Percentiles rank a stretch among this genome's conserved stretches.
phyloP scores from a whole-genome alignment of 805 yeast genomes.

The Danielia reshetovae region DNA sequence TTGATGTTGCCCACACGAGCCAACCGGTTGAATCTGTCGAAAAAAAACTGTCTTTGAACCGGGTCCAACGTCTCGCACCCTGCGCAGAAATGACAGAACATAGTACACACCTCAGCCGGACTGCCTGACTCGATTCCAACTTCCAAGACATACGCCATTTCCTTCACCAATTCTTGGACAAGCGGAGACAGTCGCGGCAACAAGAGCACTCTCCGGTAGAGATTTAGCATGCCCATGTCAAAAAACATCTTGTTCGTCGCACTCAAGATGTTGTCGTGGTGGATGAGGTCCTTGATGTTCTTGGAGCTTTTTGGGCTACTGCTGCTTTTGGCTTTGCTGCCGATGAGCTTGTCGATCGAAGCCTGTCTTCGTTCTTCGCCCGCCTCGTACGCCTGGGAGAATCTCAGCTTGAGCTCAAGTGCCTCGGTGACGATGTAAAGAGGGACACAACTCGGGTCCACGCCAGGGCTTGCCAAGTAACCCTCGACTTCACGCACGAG shows the following conservation, averaged over 20 bases:
- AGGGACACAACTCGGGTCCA: slow-evolving; percentile 20
- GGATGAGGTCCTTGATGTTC: slow-evolving; percentile 19
- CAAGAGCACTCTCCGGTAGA: slow-evolving; percentile 52
- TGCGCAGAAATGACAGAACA: slow-evolving; percentile 53
- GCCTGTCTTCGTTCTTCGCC: slow-evolving; percentile 13
- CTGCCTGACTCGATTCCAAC: slow-evolving; percentile 41
- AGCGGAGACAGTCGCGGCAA: slow-evolving; percentile 43
- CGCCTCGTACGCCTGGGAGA: slow-evolving; percentile 11
- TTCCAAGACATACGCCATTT: slow-evolving; percentile 34
- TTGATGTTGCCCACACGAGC: slow-evolving; percentile 40
- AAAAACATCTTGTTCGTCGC: slow-evolving; percentile 52
- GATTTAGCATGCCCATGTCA: slow-evolving; percentile 50
- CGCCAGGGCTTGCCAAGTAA: slow-evolving; percentile 9
- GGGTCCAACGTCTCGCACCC: slow-evolving; percentile 52
- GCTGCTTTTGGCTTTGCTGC: slow-evolving; percentile 3
- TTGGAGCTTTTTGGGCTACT: slow-evolving; percentile 2
- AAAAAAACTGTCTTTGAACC: slow-evolving; percentile 31
- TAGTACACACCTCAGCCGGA: slow-evolving; percentile 52
- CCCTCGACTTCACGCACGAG: slow-evolving; percentile 28
- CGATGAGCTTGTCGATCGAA: slow-evolving; percentile 11
- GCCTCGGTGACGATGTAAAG: slow-evolving; percentile 29
- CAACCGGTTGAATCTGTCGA: slow-evolving; percentile 38
- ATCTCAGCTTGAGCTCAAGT: slow-evolving; percentile 24
- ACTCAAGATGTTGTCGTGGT: slow-evolving; percentile 33
- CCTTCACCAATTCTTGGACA: slow-evolving; percentile 46